Base-by-base conservation (phyloP, 805 yeast species). In the Candida insectorum region DNA sequence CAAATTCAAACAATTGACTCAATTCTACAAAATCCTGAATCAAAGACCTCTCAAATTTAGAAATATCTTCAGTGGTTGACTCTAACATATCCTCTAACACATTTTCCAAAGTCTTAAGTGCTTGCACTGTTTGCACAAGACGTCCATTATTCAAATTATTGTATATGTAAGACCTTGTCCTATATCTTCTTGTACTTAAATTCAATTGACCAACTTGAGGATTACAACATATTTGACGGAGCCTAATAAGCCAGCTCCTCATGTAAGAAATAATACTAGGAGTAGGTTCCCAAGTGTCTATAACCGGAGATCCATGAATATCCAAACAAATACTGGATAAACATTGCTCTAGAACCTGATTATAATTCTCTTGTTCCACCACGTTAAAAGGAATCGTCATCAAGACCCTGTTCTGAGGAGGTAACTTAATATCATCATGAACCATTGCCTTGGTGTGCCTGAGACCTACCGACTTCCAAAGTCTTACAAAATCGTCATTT, bases 391-490 rank as follows among this genome's bases (percentile, higher is more conserved):
- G 86, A 13, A 85, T 67, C 1, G 85, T 70, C 30, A 93, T 56
- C 28, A 88, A 62, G 7, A 79, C 67, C 32, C 95, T 68, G 3
- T 70, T 69, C 52, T 93, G 98, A 0, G 77, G 76, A 0, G 98
- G 98, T 7, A 93, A 64, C 25, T 67, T 52, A 11, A 93, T 78
- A 47, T 91, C 94, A 28, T 75, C 70, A 22, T 77, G 74, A 0
- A 93, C 96, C 81, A 83, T 79, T 10, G 78, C 72, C 48, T 87
- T 88, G 1, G 96, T 83, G 52, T 93, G 97, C 22, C 98, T 63
- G 7, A 89, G 54, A 12, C 86, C 73, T 5, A 82, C 49, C 0
- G 51, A 32, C 6, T 62, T 58, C 65, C 89, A 81, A 5, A 87
- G 48, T 17, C 30, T 68, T 4, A 55, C 41, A 30, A 67, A 67